A percentile compares a stretch with the other conserved stretches of the same genome.
These are phyloP conservation scores for Monilinia fructicola DNA, from an alignment of 2,329 filamentous ascomycete genomes.

Conservation along the genomic window DNA sequence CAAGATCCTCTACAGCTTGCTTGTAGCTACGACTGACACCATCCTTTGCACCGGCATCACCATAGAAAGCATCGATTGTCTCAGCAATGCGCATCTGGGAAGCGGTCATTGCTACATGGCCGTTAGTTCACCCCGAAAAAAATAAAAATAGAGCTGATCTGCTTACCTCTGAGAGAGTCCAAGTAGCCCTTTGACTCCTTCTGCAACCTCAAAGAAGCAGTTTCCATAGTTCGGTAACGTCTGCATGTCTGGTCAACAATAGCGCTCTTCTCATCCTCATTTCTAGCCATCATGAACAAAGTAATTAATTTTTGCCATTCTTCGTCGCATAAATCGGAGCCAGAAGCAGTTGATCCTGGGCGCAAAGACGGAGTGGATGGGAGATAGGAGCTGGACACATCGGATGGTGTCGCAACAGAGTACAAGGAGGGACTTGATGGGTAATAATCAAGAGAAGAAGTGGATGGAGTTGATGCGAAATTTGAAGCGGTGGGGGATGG, in stretches of 20 bases:
- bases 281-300: not conserved
- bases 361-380: conserved; percentile 7
- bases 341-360: not conserved
- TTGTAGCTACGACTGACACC: conserved; percentile 97
- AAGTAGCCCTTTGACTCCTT: conserved; percentile 98
- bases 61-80: conserved; percentile 99
- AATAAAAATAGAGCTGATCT: not conserved
- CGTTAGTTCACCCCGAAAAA: conserved; percentile 25
- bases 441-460: not conserved
- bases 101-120: conserved; percentile 81
- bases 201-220: conserved; percentile 85
- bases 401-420: not conserved
- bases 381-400: conserved; percentile 3
- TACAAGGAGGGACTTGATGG: conserved; percentile 2
- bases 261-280: not conserved
- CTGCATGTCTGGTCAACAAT: conserved; percentile 46
- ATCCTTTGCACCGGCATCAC: conserved; percentile 89
- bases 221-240: conserved; percentile 96
- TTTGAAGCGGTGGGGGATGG: not conserved
- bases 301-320: conserved; percentile 3
- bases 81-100: conserved; percentile 99
- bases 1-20: conserved; percentile 94
- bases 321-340: not conserved
- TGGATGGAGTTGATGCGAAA: not conserved
- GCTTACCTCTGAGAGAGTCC: conserved; percentile 82